phyloP scores from a whole-genome alignment of 345 rosid genomes.

The Corchorus olitorius region DNA sequence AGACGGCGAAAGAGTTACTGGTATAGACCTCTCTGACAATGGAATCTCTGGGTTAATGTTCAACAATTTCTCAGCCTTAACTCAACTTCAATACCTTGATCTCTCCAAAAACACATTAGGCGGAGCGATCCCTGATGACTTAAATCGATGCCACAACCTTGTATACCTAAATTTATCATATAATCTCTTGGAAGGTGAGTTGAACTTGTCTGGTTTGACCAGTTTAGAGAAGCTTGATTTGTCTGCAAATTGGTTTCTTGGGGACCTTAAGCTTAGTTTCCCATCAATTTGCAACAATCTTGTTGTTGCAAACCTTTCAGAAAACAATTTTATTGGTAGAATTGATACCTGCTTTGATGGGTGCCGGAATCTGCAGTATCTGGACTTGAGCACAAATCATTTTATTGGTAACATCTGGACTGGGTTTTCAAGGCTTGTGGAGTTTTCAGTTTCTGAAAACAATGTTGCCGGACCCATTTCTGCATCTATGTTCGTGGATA shows the following conservation, averaged over 20 bases:
- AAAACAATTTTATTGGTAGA: constrained; percentile 59
- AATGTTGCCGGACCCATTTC: constrained; percentile 43
- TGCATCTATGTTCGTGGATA: constrained; percentile 40
- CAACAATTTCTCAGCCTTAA: constrained; percentile 62
- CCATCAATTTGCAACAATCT: constrained; percentile 53
- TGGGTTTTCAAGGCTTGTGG: constrained; percentile 51
- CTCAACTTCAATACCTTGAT: constrained; percentile 65
- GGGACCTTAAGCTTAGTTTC: constrained; percentile 47
- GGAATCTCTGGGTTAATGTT: constrained; percentile 49
- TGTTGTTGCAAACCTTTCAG: constrained; percentile 64
- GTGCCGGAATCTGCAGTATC: constrained; percentile 52
- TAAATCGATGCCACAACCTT: constrained; percentile 58
- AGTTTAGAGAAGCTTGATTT: constrained; percentile 66
- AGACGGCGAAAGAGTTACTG: constrained; percentile 57
- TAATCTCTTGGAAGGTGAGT: constrained; percentile 54
- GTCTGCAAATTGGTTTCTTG: constrained; percentile 55
- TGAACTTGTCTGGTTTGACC: constrained; percentile 50
- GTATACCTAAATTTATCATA: constrained; percentile 69
- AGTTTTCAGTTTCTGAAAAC: constrained; percentile 64
- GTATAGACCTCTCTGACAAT: constrained; percentile 52
- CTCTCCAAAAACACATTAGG: constrained; percentile 61
- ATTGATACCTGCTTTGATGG: constrained; percentile 50
- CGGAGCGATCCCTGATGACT: constrained; percentile 56
- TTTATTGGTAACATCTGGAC: constrained; percentile 66
- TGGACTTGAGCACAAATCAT: constrained; percentile 68